Base-by-base conservation (phyloP, 176 grass and related monocot genomes). In the Typha latifolia region DNA sequence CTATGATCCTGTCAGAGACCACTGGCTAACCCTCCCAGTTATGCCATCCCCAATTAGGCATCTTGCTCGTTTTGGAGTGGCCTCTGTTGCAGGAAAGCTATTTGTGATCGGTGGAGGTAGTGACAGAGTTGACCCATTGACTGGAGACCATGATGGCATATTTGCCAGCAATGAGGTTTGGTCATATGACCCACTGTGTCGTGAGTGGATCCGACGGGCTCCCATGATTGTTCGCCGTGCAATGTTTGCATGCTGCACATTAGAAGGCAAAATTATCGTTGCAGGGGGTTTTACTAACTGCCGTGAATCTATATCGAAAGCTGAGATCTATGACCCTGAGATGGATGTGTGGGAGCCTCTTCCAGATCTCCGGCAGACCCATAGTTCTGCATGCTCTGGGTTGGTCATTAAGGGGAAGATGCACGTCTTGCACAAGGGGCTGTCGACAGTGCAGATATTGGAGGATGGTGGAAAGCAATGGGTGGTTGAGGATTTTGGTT, bases 111-210 rank as follows among this genome's bases (percentile, higher is more conserved):
- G 94, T 47, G 94, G 94, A 71, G 94, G 94, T 32, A 93, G 89
- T 68, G 94, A 99, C 70, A 63, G 86, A 70, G 94, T 99, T 64
- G 94, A 99, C 67, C 94, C 86, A 1, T 85, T 86, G 77, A 97
- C 88, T 23, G 94, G 94, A 49, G 94, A 99, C 55, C 86, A 99
- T 53, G 94, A 99, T 29, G 70, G 73, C 23, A 83, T 99, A 70
- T 99, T 99, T 85, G 94, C 94, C 5, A 93, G 94, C 82, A 91
- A 90, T 53, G 89, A 99, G 82, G 86, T 99, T 75, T 93, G 94
- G 94, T 93, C 83, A 61, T 99, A 90, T 77, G 86, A 93, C 70
- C 86, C 94, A 66, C 68, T 93, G 18, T 53, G 62, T 32, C 83
- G 66, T 23, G 64, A 93, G 32, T 99, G 89, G 94, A 15, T 51